Evolutionary conservation across 1,284 basidiomycete species (phyloP).

Genomic region (Ganoderma sp.): DNA sequence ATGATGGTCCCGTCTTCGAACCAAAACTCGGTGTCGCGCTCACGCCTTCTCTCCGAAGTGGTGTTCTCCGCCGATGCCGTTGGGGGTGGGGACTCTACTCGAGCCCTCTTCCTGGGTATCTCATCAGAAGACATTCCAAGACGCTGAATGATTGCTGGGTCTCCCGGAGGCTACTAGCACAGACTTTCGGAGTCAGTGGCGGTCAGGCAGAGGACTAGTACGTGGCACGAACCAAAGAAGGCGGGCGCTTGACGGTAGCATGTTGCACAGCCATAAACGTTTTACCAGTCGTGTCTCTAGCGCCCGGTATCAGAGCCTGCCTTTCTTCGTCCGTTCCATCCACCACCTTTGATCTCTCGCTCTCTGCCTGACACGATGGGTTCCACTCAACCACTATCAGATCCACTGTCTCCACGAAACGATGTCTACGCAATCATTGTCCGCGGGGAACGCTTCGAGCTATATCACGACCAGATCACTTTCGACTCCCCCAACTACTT

Average conservation of each 20-base stretch:
- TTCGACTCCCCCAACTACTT: slow-evolving; percentile 3
- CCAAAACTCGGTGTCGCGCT: slow-evolving; percentile 23
- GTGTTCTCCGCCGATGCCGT: neutral
- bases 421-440: slow-evolving; percentile 5
- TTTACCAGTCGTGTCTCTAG: too few relatives aligned
- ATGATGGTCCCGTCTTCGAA: slow-evolving; percentile 23
- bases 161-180: too few relatives aligned
- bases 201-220: too few relatives aligned
- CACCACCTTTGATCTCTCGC: neutral
- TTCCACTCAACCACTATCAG: neutral
- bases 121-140: too few relatives aligned
- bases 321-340: too few relatives aligned
- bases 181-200: too few relatives aligned
- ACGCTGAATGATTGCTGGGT: too few relatives aligned
- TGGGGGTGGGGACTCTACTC: neutral
- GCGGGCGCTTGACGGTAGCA: too few relatives aligned
- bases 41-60: neutral
- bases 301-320: too few relatives aligned
- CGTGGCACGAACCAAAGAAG: too few relatives aligned
- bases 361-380: neutral
- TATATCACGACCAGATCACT: slow-evolving; percentile 11
- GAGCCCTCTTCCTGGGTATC: neutral
- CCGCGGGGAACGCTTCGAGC: slow-evolving; percentile 4
- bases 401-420: neutral
- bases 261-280: too few relatives aligned